Evolutionary conservation across 176 grass and related monocot genomes (phyloP), one percentile per base, ranked within the genome.

Genomic region (Hsuehochloa calcarea): DNA sequence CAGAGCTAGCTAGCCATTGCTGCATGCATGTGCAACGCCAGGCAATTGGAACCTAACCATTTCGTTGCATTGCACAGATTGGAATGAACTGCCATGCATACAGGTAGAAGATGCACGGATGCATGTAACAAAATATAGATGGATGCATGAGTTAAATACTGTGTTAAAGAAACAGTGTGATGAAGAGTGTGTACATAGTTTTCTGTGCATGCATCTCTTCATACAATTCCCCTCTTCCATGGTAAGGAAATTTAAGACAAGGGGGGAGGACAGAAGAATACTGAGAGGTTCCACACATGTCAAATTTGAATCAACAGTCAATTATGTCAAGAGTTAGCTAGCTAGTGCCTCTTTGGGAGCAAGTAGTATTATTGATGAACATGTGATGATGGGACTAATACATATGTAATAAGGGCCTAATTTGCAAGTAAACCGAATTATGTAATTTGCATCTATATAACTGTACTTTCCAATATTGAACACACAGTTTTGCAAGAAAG

Each of bases 301-400:
- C 72, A 65, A 65, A 39, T 45, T 65, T 84, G 27, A 61, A 45
- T 22, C 41, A 44, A 39, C 9, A 10, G 25, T 40, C 5, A 9
- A 9, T 27, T 34, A 58, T 68, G 63, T 66, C 10, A 3, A 3
- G 20, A 50, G 6, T 54, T 74, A 23, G 6, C 44, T 45, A 45
- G 44, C 44, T 45, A 45, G 44, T 20, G 5, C 38, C 50, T 37
- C 50, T 35, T 59, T 50, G 40, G 23, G 5, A 80, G 20, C 5
- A 74, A 52, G 2, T 61, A 26, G 70, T 23, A 35, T 56, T 15
- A 34, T 0, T 8, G 6, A 26, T 8, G 6, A 26, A 41, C 81
- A 84, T 80, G 75, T 79, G 81, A 80, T 89, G 49, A 79, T 17
- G 43, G 41, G 10, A 76, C 46, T 69, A 61, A 87, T 20, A 2